Evolutionary conservation across 768 basidiomycete species (phyloP).

Genomic region (Hirschioporus abietinus): DNA sequence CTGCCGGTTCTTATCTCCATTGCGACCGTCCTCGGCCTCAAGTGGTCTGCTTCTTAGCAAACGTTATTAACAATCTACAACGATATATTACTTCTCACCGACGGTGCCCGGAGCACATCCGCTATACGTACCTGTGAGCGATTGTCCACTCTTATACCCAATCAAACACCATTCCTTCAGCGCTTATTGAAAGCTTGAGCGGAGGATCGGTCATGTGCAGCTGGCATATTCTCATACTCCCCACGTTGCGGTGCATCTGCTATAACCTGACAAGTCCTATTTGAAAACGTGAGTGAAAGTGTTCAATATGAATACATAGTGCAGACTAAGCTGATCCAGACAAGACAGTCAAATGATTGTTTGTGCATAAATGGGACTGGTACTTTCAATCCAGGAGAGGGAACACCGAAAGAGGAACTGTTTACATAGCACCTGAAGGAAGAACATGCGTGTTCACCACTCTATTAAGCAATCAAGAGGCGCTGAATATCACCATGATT

Average conservation of each 20-base stretch:
- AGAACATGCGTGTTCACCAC: background rate
- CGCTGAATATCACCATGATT: background rate
- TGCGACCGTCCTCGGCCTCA: background rate
- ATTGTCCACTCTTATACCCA: background rate
- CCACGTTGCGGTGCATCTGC: background rate
- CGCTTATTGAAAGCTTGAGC: background rate
- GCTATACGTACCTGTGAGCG: background rate
- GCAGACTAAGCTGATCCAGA: no score
- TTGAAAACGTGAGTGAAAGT: no score
- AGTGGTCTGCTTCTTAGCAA: background rate
- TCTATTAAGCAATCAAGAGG: background rate
- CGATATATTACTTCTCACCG: background rate
- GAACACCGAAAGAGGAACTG: no score
- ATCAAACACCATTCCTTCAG: background rate
- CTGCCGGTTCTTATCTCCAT: background rate
- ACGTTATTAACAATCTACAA: background rate
- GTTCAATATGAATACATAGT: no score
- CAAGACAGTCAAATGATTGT: background rate
- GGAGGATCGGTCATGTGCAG: background rate
- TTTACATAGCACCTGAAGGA: no score
- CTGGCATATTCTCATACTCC: background rate
- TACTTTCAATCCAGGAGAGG: background rate
- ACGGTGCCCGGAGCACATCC: background rate
- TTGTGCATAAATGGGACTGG: background rate
- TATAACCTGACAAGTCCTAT: background rate